Evolutionary conservation across 495 filamentous ascomycete species (phyloP).

Genomic region (Venustampulla echinocandica): DNA sequence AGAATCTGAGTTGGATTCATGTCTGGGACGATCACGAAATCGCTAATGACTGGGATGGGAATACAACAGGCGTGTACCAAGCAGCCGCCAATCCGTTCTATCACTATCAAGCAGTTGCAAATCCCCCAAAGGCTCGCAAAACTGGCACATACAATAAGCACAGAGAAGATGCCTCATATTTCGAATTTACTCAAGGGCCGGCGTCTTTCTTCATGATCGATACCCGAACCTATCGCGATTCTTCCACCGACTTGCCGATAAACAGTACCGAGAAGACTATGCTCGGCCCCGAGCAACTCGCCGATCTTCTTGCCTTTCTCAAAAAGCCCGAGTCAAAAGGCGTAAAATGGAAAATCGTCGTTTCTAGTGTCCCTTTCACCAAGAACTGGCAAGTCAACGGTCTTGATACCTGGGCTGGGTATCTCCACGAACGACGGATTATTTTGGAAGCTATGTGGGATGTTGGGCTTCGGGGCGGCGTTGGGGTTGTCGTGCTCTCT

Average conservation of each 20-base stretch:
- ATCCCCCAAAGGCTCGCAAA: conserved; percentile 57
- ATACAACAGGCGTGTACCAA: conserved; percentile 52
- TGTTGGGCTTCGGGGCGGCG: conserved; percentile 52
- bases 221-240: conserved; percentile 71
- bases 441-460: conserved; percentile 91
- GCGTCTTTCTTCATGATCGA: conserved; percentile 93
- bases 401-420: conserved; percentile 88
- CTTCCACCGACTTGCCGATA: conserved; percentile 43
- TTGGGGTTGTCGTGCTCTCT: conserved; percentile 75
- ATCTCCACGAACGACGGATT: conserved; percentile 64
- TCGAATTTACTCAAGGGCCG: conserved; percentile 77
- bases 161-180: conserved; percentile 61
- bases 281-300: conserved; percentile 71
- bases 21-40: conserved; percentile 96
- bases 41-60: conserved; percentile 76
- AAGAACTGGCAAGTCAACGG: conserved; percentile 87
- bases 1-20: conserved; percentile 87
- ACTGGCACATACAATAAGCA: conserved; percentile 27
- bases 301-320: conserved; percentile 73
- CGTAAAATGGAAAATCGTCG: conserved; percentile 88
- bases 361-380: conserved; percentile 85
- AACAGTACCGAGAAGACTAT: conserved; percentile 63
- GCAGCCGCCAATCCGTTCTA: conserved; percentile 65
- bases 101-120: conserved; percentile 75
- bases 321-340: conserved; percentile 55